Conservation (phyloP, 176 grass and related monocot species). For the Elaeis guineensis region DNA sequence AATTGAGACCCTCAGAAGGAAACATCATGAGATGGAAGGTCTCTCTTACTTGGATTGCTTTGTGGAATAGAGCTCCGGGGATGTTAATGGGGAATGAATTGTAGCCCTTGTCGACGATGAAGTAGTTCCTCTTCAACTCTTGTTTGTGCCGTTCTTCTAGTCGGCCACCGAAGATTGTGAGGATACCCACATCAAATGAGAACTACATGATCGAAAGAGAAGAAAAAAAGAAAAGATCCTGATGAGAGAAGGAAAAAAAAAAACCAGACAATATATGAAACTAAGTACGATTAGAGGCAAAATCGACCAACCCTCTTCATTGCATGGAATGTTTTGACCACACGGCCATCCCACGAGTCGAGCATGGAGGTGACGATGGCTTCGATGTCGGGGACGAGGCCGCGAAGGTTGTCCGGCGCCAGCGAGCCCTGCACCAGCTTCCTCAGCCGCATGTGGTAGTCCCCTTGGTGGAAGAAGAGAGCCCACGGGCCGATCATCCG, state of each 20-base stretch:
- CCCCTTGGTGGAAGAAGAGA: slow-evolving; percentile 96
- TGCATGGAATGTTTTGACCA: slow-evolving; percentile 40
- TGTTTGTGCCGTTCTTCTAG: slow-evolving; percentile 42
- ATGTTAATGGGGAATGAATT: slow-evolving; percentile 82
- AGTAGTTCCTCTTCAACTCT: slow-evolving; percentile 62
- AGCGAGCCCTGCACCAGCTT: slow-evolving; percentile 63
- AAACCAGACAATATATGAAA: no score
- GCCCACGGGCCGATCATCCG: slow-evolving; percentile 78
- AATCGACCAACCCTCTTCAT: slow-evolving; percentile 61
- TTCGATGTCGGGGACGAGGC: slow-evolving; percentile 53
- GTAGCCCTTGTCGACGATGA: slow-evolving; percentile 89
- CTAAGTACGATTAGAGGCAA: no score
- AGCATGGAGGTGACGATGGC: slow-evolving; percentile 33
- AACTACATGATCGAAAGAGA: slow-evolving; percentile 31
- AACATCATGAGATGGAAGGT: no score
- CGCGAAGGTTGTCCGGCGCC: slow-evolving; percentile 49
- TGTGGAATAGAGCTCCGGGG: slow-evolving; percentile 56
- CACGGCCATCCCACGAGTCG: slow-evolving; percentile 36
- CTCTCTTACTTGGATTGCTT: slow-evolving; percentile 64
- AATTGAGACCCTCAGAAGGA: no score
- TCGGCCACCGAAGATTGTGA: slow-evolving; percentile 52
- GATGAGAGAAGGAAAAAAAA: no score
- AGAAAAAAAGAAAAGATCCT: neutral
- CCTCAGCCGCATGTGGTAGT: slow-evolving; percentile 74
- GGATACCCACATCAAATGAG: slow-evolving; percentile 80